Percentiles rank a stretch among this genome's conserved stretches.
phyloP scores from a whole-genome alignment of 306 rosid species.

The Fragaria nilgerrensis region DNA sequence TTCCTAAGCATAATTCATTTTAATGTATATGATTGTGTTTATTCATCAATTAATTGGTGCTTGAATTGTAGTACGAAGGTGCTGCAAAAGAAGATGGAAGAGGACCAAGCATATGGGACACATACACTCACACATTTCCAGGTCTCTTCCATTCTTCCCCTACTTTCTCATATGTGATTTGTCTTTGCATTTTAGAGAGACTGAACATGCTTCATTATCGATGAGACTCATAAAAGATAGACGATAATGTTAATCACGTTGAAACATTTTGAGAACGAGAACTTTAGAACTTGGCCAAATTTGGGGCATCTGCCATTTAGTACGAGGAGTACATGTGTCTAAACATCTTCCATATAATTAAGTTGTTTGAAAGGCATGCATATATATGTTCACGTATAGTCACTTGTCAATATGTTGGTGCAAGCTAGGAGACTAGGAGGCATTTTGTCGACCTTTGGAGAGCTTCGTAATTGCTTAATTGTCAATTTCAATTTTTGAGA shows the following conservation, averaged over 20 bases:
- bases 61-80: conserved; percentile 52
- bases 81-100: conserved; percentile 51
- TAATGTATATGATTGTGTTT: neutral
- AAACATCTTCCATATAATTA: neutral
- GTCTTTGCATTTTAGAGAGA: neutral
- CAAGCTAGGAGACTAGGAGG: neutral
- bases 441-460: neutral
- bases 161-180: neutral
- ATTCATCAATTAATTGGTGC: neutral
- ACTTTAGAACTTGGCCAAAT: too few species aligned
- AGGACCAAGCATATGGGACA: conserved; percentile 62
- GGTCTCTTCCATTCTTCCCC: conserved; percentile 6
- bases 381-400: neutral
- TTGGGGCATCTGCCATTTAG: too few species aligned
- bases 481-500: neutral
- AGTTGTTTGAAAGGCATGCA: too few species aligned
- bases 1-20: neutral
- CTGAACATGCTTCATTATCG: neutral
- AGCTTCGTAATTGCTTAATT: neutral
- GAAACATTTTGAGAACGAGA: too few species aligned
- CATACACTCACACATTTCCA: conserved; percentile 44
- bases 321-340: neutral
- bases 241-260: too few species aligned
- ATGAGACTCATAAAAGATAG: neutral
- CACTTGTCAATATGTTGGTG: neutral